phyloP scores from a whole-genome alignment of 345 rosid genomes.

The Populus tremula region DNA sequence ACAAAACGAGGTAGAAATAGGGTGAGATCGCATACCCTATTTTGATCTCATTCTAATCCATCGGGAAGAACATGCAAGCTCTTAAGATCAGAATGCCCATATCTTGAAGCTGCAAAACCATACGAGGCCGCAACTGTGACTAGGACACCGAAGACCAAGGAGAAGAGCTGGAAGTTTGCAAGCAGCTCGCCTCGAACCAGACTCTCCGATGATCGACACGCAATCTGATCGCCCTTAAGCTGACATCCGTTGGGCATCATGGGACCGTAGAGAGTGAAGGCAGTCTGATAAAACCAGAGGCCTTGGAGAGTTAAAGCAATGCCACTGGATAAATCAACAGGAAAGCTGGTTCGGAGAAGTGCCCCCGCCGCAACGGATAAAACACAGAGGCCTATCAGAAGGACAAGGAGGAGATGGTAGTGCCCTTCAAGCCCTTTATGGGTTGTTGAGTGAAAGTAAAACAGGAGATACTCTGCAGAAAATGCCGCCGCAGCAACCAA shows the following conservation, averaged over 20 bases:
- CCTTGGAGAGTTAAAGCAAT: conserved; percentile 88
- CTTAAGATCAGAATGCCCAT: conserved; percentile 29
- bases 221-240: conserved; percentile 42
- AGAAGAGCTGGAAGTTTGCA: conserved; percentile 80
- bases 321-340: conserved; percentile 67
- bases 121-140: conserved; percentile 56
- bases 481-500: conserved; percentile 78
- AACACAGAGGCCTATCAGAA: conserved; percentile 67
- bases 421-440: conserved; percentile 97
- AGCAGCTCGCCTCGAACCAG: conserved; percentile 75
- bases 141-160: conserved; percentile 60
- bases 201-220: conserved; percentile 49
- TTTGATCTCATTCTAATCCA: conserved; percentile 19
- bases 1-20: neutral
- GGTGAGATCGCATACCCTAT: conserved; percentile 3
- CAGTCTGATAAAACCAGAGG: conserved; percentile 97
- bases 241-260: conserved; percentile 86
- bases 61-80: conserved; percentile 27
- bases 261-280: conserved; percentile 89
- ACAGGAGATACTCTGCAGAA: conserved; percentile 73
- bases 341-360: conserved; percentile 71
- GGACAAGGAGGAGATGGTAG: conserved; percentile 88
- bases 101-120: conserved; percentile 58
- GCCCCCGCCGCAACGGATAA: conserved; percentile 67
- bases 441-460: conserved; percentile 90